Evolutionary conservation across 2,329 filamentous ascomycete species (phyloP).

Genomic region (Fusarium setosum): DNA sequence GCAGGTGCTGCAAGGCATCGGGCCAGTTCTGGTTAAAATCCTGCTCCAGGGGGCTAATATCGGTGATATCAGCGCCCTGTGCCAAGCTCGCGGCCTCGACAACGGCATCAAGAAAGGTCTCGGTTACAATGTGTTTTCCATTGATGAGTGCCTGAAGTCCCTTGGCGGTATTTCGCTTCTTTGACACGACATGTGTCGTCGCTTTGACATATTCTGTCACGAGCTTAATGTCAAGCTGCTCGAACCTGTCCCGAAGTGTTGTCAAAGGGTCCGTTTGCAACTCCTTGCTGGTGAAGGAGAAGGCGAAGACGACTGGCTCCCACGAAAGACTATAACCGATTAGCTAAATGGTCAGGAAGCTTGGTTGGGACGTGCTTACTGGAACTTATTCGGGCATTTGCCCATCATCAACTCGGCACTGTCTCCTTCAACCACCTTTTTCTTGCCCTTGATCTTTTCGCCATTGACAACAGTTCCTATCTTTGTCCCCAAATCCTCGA

Average conservation of each 20-base stretch:
- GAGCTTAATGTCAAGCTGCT: constrained; percentile 90
- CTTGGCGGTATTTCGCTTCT: constrained; percentile 90
- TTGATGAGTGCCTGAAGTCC: constrained; percentile 89
- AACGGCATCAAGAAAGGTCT: constrained; percentile 79
- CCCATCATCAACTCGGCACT: constrained; percentile 77
- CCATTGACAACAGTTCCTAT: constrained; percentile 85
- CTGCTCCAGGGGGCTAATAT: constrained; percentile 72
- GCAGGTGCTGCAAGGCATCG: constrained; percentile 75
- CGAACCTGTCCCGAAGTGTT: constrained; percentile 73
- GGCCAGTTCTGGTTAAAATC: constrained; percentile 88
- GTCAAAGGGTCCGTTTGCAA: constrained; percentile 73
- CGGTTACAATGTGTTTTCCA: constrained; percentile 80
- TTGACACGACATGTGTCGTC: constrained; percentile 90
- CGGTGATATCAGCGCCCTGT: constrained; percentile 59
- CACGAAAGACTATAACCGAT: constrained; percentile 74
- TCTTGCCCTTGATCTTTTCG: constrained; percentile 72
- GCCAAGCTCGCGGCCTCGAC: constrained; percentile 66
- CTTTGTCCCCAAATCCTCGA: constrained; percentile 87
- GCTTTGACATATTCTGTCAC: constrained; percentile 74
- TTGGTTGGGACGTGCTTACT: constrained; percentile 52
- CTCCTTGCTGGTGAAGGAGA: constrained; percentile 80
- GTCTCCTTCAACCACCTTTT: constrained; percentile 61
- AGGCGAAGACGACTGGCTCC: constrained; percentile 83
- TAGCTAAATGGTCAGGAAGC: background rate
- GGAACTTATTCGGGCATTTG: constrained; percentile 72